A percentile compares a stretch with the other conserved stretches of the same genome.
Evolutionary conservation across 2,329 filamentous ascomycete species (phyloP).

Genomic region (Phialocephala subalpina): DNA sequence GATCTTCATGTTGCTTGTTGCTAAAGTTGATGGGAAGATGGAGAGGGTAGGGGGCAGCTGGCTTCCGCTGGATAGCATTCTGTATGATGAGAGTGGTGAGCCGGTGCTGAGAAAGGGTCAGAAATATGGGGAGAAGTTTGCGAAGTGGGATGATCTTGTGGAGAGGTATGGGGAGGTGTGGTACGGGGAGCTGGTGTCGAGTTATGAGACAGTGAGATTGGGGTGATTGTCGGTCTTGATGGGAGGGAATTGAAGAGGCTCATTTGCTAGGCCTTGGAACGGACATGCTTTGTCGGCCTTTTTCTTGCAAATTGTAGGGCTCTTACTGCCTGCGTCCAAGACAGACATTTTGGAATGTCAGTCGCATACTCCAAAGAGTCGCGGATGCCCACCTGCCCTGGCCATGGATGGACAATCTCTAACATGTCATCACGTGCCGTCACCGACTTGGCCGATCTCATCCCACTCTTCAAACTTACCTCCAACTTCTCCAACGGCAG

Average conservation of each 20-base stretch:
- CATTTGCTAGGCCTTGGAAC: too few species aligned
- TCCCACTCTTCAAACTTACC: not conserved
- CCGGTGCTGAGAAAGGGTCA: not conserved
- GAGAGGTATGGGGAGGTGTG: constrained; percentile 3
- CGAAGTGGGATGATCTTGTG: not conserved
- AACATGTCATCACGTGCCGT: not conserved
- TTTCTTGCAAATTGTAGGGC: not conserved
- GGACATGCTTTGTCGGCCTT: too few species aligned
- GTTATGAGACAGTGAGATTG: not conserved
- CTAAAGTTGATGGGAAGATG: not conserved
- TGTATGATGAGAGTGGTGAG: not conserved
- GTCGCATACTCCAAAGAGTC: too few species aligned
- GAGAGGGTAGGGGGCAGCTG: not conserved
- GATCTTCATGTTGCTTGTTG: constrained; percentile 4
- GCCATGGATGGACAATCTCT: too few species aligned
- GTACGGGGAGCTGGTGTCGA: not conserved
- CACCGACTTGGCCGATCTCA: constrained; percentile 2
- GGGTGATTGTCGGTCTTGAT: not conserved
- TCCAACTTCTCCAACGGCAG: not conserved
- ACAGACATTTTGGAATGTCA: too few species aligned
- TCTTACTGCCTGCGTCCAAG: not conserved
- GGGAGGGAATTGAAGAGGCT: too few species aligned
- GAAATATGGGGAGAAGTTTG: not conserved
- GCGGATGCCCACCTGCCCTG: too few species aligned
- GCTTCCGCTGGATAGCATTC: not conserved